Evolutionary conservation across 345 rosid genomes (phyloP).

Genomic region (Litchi chinensis): DNA sequence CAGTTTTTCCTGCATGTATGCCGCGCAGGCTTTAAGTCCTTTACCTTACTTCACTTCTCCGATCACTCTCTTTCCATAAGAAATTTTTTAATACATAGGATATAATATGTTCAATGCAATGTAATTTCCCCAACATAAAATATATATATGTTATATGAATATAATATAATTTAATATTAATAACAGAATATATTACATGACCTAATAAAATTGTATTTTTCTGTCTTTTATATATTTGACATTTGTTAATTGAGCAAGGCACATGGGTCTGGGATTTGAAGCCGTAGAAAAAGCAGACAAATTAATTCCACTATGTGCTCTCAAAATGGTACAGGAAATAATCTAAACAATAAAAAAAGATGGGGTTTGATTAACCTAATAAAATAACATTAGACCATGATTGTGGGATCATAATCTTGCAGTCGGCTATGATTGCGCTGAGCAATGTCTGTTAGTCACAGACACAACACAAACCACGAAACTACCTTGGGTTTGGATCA

Average conservation of each 20-base stretch:
- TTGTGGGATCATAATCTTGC: conserved; percentile 61
- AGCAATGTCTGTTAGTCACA: conserved; percentile 49
- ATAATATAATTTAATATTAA: too few relatives aligned
- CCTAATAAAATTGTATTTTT: too few relatives aligned
- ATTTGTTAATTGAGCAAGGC: conserved; percentile 30
- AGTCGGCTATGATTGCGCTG: conserved; percentile 77
- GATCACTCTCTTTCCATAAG: not conserved
- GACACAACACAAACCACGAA: conserved; percentile 59
- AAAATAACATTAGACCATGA: conserved; percentile 41
- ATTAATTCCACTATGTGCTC: conserved; percentile 23
- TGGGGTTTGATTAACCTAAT: conserved; percentile 16
- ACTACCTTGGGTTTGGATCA: conserved; percentile 16
- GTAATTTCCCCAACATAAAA: too few relatives aligned
- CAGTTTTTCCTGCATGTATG: conserved; percentile 13
- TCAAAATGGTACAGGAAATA: conserved; percentile 3
- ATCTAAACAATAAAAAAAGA: not conserved
- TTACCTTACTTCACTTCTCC: conserved; percentile 21
- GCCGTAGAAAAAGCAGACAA: conserved; percentile 21
- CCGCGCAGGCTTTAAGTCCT: conserved; percentile 22
- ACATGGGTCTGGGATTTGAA: conserved; percentile 35
- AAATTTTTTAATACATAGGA: too few relatives aligned
- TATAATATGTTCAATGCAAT: too few relatives aligned
- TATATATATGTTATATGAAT: too few relatives aligned
- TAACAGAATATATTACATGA: too few relatives aligned
- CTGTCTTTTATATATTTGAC: not conserved